Percentiles rank a stretch among this genome's conserved stretches.
These are phyloP conservation scores for Cutaneotrichosporon sp. DNA, from an alignment of 1,284 basidiomycete species.

Conservation along the genomic window DNA sequence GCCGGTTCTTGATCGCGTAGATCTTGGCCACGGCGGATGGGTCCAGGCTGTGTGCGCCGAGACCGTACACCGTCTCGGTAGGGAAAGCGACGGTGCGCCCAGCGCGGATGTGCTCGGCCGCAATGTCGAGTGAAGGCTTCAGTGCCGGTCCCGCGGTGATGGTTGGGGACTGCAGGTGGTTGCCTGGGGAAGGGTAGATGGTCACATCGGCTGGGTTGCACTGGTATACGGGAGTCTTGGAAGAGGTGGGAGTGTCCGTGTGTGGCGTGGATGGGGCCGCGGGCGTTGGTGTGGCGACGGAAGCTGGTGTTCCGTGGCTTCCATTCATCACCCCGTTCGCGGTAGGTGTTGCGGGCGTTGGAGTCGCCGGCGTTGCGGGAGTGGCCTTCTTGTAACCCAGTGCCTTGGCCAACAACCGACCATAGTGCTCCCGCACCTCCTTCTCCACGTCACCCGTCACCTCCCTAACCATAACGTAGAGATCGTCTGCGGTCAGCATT, in stretches of 20 bases:
- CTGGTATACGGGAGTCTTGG: background rate
- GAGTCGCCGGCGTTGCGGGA: too few relatives aligned
- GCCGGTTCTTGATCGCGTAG: constrained; percentile 86
- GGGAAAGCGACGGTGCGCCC: constrained; percentile 72
- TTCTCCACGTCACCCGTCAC: constrained; percentile 16
- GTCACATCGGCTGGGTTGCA: background rate
- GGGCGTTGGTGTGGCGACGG: too few relatives aligned
- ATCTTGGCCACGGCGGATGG: constrained; percentile 65
- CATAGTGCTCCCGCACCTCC: constrained; percentile 16
- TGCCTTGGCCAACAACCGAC: background rate
- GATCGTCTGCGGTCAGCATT: constrained; percentile 16
- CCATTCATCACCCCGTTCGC: too few relatives aligned
- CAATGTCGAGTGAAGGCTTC: constrained; percentile 28
- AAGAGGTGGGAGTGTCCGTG: background rate
- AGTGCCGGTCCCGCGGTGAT: constrained; percentile 26
- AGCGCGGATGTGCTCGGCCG: constrained; percentile 36
- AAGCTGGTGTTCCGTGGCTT: too few relatives aligned
- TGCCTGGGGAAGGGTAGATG: background rate
- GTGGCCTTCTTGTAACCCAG: constrained; percentile 2
- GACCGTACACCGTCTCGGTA: constrained; percentile 97
- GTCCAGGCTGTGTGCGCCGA: constrained; percentile 76
- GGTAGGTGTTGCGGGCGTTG: too few relatives aligned
- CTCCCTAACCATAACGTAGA: constrained; percentile 20
- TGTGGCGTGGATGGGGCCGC: background rate
- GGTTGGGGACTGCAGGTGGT: constrained; percentile 35